Evolutionary conservation across 2,329 filamentous ascomycete species (phyloP).

Genomic region (Rhynchosporium agropyri): DNA sequence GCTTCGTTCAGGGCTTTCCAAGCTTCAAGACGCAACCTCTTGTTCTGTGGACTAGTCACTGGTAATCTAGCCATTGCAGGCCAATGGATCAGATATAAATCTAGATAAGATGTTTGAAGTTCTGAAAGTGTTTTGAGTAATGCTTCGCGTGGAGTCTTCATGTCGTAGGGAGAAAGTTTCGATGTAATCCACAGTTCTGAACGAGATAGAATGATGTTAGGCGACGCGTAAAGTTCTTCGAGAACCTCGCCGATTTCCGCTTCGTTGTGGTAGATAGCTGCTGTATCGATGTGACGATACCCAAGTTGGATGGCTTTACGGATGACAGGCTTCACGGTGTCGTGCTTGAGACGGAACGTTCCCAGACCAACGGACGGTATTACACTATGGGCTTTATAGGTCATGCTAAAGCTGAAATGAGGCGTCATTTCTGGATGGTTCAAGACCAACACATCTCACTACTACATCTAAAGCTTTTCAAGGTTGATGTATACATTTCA

Average conservation of each 20-base stretch:
- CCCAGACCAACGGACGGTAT: constrained; percentile 78
- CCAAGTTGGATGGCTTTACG: constrained; percentile 67
- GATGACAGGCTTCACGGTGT: constrained; percentile 69
- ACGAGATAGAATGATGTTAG: constrained; percentile 64
- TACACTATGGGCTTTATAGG: neutral
- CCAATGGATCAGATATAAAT: constrained; percentile 75
- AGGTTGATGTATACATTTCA: neutral
- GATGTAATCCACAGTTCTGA: constrained; percentile 73
- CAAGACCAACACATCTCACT: neutral
- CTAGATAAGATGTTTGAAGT: constrained; percentile 68
- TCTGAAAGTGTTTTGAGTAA: constrained; percentile 61
- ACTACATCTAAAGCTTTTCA: neutral
- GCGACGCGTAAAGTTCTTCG: constrained; percentile 39
- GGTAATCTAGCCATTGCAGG: constrained; percentile 47
- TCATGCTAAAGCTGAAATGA: neutral
- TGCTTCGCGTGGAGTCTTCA: constrained; percentile 66
- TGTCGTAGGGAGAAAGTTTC: constrained; percentile 81
- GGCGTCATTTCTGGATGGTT: neutral
- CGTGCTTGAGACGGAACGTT: constrained; percentile 74
- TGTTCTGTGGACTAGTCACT: constrained; percentile 59
- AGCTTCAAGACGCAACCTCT: constrained; percentile 59
- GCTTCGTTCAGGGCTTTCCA: constrained; percentile 72
- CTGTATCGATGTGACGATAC: constrained; percentile 76
- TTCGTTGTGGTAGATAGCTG: constrained; percentile 76
- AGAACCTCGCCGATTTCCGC: constrained; percentile 67